phyloP scores from a whole-genome alignment of 202 grass and related monocot genomes.

The Panicum hallii region DNA sequence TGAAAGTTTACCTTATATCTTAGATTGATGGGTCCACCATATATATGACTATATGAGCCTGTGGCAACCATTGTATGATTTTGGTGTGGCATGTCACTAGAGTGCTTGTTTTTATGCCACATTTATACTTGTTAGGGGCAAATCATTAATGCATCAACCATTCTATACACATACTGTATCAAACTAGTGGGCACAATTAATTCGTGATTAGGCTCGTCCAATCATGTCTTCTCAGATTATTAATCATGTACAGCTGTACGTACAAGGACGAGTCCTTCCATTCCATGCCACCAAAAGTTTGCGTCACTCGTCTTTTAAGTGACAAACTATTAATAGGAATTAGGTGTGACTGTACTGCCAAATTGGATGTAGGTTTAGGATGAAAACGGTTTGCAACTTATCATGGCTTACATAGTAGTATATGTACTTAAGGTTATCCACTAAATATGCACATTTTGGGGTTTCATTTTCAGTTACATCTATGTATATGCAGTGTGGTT shows the following conservation, averaged over 20 bases:
- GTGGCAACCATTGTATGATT: background rate
- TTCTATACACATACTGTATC: background rate
- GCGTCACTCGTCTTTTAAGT: background rate
- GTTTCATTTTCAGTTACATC: too few species aligned
- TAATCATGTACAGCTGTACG: background rate
- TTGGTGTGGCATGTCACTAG: background rate
- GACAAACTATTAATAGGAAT: background rate
- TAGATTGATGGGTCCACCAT: background rate
- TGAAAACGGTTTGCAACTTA: background rate
- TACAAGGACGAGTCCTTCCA: background rate
- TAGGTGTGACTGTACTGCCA: background rate
- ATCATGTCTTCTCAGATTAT: background rate
- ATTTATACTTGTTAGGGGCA: background rate
- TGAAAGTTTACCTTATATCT: background rate
- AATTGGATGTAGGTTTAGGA: background rate
- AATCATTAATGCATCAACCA: background rate
- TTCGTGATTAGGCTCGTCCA: background rate
- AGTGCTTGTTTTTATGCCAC: background rate
- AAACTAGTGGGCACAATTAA: background rate
- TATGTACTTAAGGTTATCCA: background rate
- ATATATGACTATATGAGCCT: background rate
- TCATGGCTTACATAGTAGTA: background rate
- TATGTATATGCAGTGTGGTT: background rate
- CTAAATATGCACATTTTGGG: too few species aligned
- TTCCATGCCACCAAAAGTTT: background rate